Evolutionary conservation across 2,329 filamentous ascomycete genomes (phyloP).

Genomic region (Ascochyta lentis): DNA sequence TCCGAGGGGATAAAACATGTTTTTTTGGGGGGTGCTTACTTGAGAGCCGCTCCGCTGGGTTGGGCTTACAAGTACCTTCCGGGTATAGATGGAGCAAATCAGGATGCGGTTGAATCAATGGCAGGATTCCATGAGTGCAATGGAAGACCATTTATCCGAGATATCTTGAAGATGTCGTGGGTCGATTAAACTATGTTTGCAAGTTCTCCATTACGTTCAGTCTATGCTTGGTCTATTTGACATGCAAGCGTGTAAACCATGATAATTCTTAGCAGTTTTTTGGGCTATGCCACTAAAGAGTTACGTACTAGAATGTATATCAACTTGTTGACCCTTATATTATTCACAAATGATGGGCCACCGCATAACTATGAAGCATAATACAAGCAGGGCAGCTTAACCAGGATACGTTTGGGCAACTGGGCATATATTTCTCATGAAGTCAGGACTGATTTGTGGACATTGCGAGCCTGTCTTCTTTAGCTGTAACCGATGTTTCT

Average conservation of each 20-base stretch:
- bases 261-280: too few relatives aligned
- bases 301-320: neutral
- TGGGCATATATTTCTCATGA: neutral
- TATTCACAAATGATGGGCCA: neutral
- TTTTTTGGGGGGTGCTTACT: slow-evolving; percentile 21
- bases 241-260: too few relatives aligned
- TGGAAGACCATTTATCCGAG: neutral
- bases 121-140: neutral
- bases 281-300: neutral
- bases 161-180: neutral
- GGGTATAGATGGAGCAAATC: neutral
- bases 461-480: neutral
- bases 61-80: neutral
- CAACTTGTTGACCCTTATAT: neutral
- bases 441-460: neutral
- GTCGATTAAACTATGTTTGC: neutral
- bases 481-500: neutral
- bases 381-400: neutral
- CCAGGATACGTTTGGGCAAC: neutral
- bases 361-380: neutral
- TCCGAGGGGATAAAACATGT: slow-evolving; percentile 5
- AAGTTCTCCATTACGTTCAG: neutral
- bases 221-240: neutral
- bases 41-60: slow-evolving; percentile 3
- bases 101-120: neutral